phyloP scores from a whole-genome alignment of 208 protist genomes.

The Leishmania aethiopica region DNA sequence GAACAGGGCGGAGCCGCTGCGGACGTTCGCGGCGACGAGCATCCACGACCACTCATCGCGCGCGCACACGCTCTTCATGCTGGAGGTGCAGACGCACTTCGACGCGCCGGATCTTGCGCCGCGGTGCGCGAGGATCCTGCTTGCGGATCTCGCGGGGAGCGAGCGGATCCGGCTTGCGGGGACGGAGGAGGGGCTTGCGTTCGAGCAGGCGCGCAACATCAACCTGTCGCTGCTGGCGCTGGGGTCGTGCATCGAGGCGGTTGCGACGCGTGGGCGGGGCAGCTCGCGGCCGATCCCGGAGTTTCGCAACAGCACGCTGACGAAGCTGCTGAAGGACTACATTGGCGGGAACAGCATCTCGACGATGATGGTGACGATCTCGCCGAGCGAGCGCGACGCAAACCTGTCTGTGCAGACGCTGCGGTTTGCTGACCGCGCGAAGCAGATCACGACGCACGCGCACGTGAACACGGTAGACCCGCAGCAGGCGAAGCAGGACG shows the following conservation, averaged over 20 bases:
- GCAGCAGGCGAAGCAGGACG: conserved; percentile 40
- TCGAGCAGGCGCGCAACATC: conserved; percentile 93
- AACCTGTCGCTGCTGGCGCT: conserved; percentile 89
- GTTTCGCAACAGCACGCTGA: conserved; percentile 90
- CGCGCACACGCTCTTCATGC: conserved; percentile 73
- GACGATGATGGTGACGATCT: conserved; percentile 93
- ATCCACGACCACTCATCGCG: conserved; percentile 41
- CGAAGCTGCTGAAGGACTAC: conserved; percentile 87
- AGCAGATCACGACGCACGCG: conserved; percentile 81
- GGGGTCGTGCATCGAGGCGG: conserved; percentile 48
- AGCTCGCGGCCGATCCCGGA: conserved; percentile 57
- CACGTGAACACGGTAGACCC: conserved; percentile 75
- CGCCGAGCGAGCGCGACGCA: conserved; percentile 78
- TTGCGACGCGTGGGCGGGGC: conserved; percentile 61
- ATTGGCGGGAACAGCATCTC: conserved; percentile 86
- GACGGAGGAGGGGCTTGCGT: conserved; percentile 77
- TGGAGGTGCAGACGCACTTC: conserved; percentile 70
- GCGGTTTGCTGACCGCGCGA: conserved; percentile 87
- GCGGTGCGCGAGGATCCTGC: conserved; percentile 65
- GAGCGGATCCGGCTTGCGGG: conserved; percentile 90
- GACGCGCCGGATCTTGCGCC: conserved; percentile 63
- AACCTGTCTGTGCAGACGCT: conserved; percentile 86
- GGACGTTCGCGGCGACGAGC: conserved; percentile 60
- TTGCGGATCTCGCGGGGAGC: conserved; percentile 95
- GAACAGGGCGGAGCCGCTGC: conserved; percentile 27